These are phyloP conservation scores for Paxillus involutus DNA, from an alignment of 768 basidiomycete species.

Conservation along the genomic window DNA sequence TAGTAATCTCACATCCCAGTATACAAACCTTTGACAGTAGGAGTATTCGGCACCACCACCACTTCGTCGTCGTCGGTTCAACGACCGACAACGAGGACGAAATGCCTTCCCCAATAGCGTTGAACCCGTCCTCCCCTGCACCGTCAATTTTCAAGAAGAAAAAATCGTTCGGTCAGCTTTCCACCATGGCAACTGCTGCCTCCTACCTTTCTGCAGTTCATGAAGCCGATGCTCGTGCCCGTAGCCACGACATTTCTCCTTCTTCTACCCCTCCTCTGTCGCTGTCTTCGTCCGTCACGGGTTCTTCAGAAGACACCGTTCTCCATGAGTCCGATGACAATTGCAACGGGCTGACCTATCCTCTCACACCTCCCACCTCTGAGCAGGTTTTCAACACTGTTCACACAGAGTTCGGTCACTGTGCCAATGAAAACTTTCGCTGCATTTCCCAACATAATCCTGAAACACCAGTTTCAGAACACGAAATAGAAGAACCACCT, in stretches of 20 bases:
- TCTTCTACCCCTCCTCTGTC: slow-evolving; percentile 72
- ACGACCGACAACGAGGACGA: slow-evolving; percentile 5
- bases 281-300: slow-evolving; percentile 69
- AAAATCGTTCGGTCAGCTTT: slow-evolving; percentile 32
- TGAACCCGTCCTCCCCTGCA: slow-evolving; percentile 49
- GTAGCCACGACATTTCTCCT: slow-evolving; percentile 47
- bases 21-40: slow-evolving; percentile 18
- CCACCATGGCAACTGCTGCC: slow-evolving; percentile 50
- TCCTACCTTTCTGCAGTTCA: slow-evolving; percentile 63
- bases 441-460: slow-evolving; percentile 61
- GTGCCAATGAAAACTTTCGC: slow-evolving; percentile 74
- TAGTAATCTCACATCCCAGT: slow-evolving; percentile 21
- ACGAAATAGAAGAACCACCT: slow-evolving; percentile 81
- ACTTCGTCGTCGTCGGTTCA: slow-evolving; percentile 10
- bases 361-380: slow-evolving; percentile 71
- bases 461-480: slow-evolving; percentile 43
- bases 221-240: slow-evolving; percentile 67
- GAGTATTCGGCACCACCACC: not conserved
- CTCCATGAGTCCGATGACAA: slow-evolving; percentile 54
- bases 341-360: slow-evolving; percentile 59
- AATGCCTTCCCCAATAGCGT: slow-evolving; percentile 65
- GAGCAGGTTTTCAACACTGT: slow-evolving; percentile 76
- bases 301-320: slow-evolving; percentile 66
- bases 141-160: slow-evolving; percentile 68
- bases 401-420: slow-evolving; percentile 93